These are phyloP conservation scores for Phialophora expanda DNA, from an alignment of 2,329 filamentous ascomycete species.

Conservation along the genomic window DNA sequence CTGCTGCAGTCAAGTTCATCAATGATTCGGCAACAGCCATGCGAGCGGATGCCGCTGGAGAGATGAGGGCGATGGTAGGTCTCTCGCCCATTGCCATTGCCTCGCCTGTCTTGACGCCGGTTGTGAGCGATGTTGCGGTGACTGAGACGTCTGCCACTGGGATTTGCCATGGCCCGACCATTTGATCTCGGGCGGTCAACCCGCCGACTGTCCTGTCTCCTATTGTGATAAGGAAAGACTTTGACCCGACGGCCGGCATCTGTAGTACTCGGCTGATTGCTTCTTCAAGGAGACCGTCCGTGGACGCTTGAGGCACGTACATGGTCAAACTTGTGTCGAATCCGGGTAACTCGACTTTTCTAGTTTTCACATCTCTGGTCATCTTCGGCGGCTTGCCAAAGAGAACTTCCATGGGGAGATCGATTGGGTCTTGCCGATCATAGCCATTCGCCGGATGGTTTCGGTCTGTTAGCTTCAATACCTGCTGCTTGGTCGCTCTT, in stretches of 20 bases:
- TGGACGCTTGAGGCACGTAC: conserved; percentile 65
- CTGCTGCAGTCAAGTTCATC: conserved; percentile 86
- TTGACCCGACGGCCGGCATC: conserved; percentile 90
- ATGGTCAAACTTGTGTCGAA: conserved; percentile 77
- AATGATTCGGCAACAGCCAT: conserved; percentile 96
- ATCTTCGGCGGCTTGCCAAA: conserved; percentile 89
- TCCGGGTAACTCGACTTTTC: conserved; percentile 67
- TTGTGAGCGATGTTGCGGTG: conserved; percentile 78
- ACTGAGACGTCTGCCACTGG: conserved; percentile 94
- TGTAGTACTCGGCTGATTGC: conserved; percentile 81
- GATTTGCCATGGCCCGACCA: conserved; percentile 95
- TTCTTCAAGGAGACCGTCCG: conserved; percentile 62
- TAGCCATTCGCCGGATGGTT: conserved; percentile 65
- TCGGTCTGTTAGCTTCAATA: conserved; percentile 79
- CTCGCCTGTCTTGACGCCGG: conserved; percentile 78
- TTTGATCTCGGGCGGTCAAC: conserved; percentile 85
- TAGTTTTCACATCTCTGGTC: conserved; percentile 72
- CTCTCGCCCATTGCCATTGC: conserved; percentile 99
- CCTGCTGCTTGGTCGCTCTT: conserved; percentile 72
- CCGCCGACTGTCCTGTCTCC: conserved; percentile 91
- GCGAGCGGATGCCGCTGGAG: conserved; percentile 83
- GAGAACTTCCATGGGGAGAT: conserved; percentile 84
- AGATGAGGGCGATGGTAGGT: conserved; percentile 86
- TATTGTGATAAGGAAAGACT: conserved; percentile 96
- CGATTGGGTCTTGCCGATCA: conserved; percentile 74